phyloP scores from a whole-genome alignment of 2,329 filamentous ascomycete genomes.

The Fusarium verticillioides region DNA sequence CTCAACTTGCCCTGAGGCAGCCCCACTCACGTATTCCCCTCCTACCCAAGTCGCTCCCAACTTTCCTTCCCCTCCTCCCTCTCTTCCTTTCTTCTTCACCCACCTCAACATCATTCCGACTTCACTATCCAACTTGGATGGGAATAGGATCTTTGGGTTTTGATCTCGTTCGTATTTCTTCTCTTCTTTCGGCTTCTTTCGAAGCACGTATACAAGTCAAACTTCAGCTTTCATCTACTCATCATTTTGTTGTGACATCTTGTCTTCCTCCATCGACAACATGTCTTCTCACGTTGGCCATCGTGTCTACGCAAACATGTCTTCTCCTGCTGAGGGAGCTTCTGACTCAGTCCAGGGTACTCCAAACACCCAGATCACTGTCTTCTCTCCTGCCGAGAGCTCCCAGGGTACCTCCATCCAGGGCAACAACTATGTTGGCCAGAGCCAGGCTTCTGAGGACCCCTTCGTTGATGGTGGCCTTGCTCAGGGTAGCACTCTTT shows the following conservation, averaged over 20 bases:
- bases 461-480: conserved; percentile 61
- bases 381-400: conserved; percentile 70
- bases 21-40: conserved; percentile 9
- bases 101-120: conserved; percentile 16
- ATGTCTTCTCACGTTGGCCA: conserved; percentile 58
- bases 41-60: conserved; percentile 14
- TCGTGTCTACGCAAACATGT: conserved; percentile 54
- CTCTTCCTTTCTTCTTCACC: conserved; percentile 7
- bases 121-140: conserved; percentile 24
- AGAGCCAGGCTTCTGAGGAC: conserved; percentile 49
- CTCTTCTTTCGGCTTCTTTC: conserved; percentile 23
- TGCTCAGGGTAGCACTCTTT: conserved; percentile 60
- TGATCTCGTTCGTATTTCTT: conserved; percentile 27
- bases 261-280: conserved; percentile 8
- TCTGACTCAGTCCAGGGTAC: conserved; percentile 70
- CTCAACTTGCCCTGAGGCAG: background rate
- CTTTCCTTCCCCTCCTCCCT: background rate
- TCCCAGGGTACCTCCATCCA: conserved; percentile 43
- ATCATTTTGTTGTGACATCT: conserved; percentile 26
- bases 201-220: conserved; percentile 9
- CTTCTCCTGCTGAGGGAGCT: conserved; percentile 63
- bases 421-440: conserved; percentile 45
- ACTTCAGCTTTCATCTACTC: conserved; percentile 17
- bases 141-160: conserved; percentile 26
- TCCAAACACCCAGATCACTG: conserved; percentile 71